These are phyloP conservation scores for Coprinellus aureogranulatus DNA, from an alignment of 768 basidiomycete species.

Conservation along the genomic window DNA sequence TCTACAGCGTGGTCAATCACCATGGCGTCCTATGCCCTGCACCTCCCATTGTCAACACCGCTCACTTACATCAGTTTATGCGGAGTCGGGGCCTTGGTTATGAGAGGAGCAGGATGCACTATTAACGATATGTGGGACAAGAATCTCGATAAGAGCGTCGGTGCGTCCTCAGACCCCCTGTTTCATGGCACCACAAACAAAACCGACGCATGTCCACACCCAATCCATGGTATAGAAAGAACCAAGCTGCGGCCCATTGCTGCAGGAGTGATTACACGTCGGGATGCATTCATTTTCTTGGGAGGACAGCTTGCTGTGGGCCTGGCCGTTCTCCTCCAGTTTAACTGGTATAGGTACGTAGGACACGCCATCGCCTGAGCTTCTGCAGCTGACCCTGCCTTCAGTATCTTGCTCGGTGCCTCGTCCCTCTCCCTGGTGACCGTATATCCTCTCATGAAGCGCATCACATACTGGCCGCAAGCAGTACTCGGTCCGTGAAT, in stretches of 20 bases:
- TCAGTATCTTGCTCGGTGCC: conserved; percentile 87
- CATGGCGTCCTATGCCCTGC: conserved; percentile 85
- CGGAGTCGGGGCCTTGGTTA: conserved; percentile 85
- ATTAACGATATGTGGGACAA: conserved; percentile 99
- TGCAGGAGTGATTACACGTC: conserved; percentile 69
- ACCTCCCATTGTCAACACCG: conserved; percentile 64
- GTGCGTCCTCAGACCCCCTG: conserved; percentile 39
- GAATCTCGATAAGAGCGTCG: conserved; percentile 87
- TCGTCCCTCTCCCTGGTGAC: conserved; percentile 85
- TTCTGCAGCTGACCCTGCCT: neutral
- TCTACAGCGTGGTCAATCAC: conserved; percentile 92
- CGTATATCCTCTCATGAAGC: conserved; percentile 95
- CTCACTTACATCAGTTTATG: conserved; percentile 80
- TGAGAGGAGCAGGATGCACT: conserved; percentile 98
- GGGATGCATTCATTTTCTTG: conserved; percentile 79
- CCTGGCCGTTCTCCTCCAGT: conserved; percentile 79
- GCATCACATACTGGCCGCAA: conserved; percentile 96
- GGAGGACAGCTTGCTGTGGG: conserved; percentile 79
- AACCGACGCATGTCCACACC: too few relatives aligned
- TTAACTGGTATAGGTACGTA: conserved; percentile 91
- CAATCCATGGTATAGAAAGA: conserved; percentile 49
- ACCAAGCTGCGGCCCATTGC: conserved; percentile 90
- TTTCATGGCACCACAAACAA: too few relatives aligned
- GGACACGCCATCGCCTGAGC: too few relatives aligned
- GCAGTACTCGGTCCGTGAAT: conserved; percentile 75